A percentile compares a stretch with the other conserved stretches of the same genome.
Evolutionary conservation across 2,329 filamentous ascomycete species (phyloP).

Genomic region (Neopestalotiopsis clavispora): DNA sequence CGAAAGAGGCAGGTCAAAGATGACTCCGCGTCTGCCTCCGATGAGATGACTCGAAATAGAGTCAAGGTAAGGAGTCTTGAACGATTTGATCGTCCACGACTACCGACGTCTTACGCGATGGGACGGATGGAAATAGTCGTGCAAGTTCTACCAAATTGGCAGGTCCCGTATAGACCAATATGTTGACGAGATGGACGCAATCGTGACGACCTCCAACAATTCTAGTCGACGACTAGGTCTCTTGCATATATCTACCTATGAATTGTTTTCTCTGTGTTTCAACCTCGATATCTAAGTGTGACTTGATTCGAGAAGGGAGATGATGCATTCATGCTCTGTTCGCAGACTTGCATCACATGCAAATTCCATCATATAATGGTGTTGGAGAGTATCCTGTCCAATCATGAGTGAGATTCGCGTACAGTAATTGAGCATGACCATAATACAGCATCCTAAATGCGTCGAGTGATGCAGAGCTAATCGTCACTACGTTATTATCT

Average conservation of each 20-base stretch:
- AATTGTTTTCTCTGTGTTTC: neutral
- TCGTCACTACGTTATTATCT: too few species aligned
- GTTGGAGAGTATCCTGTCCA: too few species aligned
- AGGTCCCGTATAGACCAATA: neutral
- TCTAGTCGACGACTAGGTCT: neutral
- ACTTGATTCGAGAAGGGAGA: neutral
- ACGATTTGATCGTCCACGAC: neutral
- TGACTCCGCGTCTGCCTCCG: neutral
- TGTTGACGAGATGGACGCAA: neutral
- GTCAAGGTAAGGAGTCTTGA: neutral
- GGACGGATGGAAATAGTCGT: neutral
- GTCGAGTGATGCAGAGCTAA: too few species aligned
- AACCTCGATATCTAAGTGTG: neutral
- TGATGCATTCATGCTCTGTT: too few species aligned
- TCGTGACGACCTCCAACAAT: neutral
- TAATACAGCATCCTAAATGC: too few species aligned
- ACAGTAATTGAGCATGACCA: too few species aligned
- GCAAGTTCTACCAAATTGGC: neutral
- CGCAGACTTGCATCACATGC: too few species aligned
- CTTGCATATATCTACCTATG: neutral
- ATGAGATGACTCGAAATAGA: neutral
- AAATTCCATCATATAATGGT: too few species aligned
- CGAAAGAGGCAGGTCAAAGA: conserved; percentile 12
- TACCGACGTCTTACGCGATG: neutral
- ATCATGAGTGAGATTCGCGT: too few species aligned